phyloP scores from a whole-genome alignment of 495 filamentous ascomycete species.

The Penicillium angulare region DNA sequence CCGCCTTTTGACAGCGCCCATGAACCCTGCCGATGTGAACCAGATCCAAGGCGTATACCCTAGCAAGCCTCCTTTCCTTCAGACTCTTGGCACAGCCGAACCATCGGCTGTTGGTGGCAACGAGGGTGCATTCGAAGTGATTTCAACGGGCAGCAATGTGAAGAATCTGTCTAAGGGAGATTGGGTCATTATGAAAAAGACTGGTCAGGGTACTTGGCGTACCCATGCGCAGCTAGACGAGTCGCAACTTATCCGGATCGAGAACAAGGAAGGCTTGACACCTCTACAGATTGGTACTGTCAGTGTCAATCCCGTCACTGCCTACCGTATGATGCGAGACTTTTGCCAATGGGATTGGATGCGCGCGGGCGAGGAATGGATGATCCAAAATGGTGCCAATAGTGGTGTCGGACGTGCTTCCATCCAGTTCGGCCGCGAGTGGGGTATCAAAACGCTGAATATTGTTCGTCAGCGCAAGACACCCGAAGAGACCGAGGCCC shows the following conservation, averaged over 20 bases:
- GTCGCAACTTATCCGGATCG: constrained; percentile 61
- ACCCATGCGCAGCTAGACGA: constrained; percentile 80
- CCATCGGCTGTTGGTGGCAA: constrained; percentile 82
- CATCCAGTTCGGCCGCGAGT: constrained; percentile 77
- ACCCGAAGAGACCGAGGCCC: constrained; percentile 55
- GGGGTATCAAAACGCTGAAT: constrained; percentile 87
- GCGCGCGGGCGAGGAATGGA: constrained; percentile 65
- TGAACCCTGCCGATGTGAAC: constrained; percentile 98
- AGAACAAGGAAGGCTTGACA: constrained; percentile 64
- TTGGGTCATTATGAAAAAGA: constrained; percentile 83
- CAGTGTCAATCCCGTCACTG: constrained; percentile 87
- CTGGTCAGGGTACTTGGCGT: constrained; percentile 86
- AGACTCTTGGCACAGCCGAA: constrained; percentile 65
- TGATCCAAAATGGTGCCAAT: constrained; percentile 96
- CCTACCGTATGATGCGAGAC: constrained; percentile 87
- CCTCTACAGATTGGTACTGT: constrained; percentile 79
- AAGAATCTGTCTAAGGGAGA: constrained; percentile 66
- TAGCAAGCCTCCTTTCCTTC: constrained; percentile 70
- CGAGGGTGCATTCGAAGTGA: constrained; percentile 87
- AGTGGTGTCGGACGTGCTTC: constrained; percentile 85
- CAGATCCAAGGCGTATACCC: constrained; percentile 97
- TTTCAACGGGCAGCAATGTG: constrained; percentile 59
- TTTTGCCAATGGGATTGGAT: constrained; percentile 62
- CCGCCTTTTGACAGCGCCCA: constrained; percentile 79
- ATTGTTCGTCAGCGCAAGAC: constrained; percentile 69